Percentiles rank a stretch among this genome's conserved stretches.
These are phyloP conservation scores for Kwoniella bestiolae DNA, from an alignment of 768 basidiomycete species.

Conservation along the genomic window DNA sequence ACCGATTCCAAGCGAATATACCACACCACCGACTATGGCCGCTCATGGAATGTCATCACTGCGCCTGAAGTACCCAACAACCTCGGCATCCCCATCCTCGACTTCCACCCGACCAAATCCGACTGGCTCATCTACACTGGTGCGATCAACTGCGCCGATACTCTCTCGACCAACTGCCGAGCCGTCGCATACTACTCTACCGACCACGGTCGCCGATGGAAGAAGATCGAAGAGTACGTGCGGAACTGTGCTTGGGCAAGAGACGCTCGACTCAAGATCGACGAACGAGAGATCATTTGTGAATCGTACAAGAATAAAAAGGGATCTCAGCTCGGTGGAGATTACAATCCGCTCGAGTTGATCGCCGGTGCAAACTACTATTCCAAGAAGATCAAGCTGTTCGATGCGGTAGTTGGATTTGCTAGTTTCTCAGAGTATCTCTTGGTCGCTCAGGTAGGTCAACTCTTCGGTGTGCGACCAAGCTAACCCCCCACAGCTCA, in stretches of 20 bases:
- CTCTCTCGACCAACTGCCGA: constrained; percentile 65
- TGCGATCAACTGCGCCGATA: constrained; percentile 66
- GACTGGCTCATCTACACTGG: constrained; percentile 92
- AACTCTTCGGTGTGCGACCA: background rate
- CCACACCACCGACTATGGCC: constrained; percentile 83
- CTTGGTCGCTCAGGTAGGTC: constrained; percentile 85
- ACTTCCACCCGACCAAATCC: constrained; percentile 78
- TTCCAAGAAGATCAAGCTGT: constrained; percentile 71
- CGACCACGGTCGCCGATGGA: constrained; percentile 80
- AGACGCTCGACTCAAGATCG: constrained; percentile 76
- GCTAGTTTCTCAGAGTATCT: constrained; percentile 90
- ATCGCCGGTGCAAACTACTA: constrained; percentile 78
- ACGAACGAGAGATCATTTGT: constrained; percentile 87
- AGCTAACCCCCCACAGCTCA: constrained; percentile 62
- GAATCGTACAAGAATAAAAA: constrained; percentile 82
- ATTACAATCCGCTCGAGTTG: constrained; percentile 75
- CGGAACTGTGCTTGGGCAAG: constrained; percentile 89
- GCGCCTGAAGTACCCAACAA: constrained; percentile 77
- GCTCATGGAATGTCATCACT: constrained; percentile 65
- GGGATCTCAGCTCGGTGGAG: constrained; percentile 70
- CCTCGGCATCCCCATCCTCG: constrained; percentile 74
- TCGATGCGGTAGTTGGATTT: constrained; percentile 88
- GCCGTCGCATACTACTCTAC: constrained; percentile 74
- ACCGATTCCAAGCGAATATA: constrained; percentile 68
- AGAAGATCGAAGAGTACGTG: constrained; percentile 79